phyloP scores from a whole-genome alignment of 345 rosid genomes.

The Luvunga scandens region DNA sequence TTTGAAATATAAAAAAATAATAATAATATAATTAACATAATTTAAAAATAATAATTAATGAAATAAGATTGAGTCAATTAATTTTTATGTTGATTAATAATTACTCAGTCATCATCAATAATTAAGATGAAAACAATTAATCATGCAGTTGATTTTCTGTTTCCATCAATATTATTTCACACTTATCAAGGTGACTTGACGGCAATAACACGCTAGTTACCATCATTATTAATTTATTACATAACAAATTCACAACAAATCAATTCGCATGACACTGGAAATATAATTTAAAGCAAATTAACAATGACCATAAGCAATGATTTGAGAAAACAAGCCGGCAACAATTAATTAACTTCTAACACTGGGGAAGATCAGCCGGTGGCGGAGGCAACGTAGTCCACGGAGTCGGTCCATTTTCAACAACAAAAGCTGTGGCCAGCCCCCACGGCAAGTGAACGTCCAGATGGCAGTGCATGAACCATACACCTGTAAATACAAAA shows the following conservation, averaged over 20 bases:
- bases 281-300: not conserved
- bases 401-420: constrained; percentile 62
- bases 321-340: not conserved
- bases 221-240: not conserved
- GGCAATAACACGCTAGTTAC: not conserved
- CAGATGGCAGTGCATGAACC: constrained; percentile 72
- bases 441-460: constrained; percentile 67
- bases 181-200: not conserved
- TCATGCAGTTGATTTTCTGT: too few species aligned
- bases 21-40: too few species aligned
- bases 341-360: constrained; percentile 24
- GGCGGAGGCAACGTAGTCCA: constrained; percentile 58
- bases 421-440: constrained; percentile 50
- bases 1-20: too few species aligned
- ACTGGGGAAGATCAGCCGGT: constrained; percentile 61
- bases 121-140: too few species aligned
- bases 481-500: constrained; percentile 42
- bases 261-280: not conserved
- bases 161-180: too few species aligned
- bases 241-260: not conserved
- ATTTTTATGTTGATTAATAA: too few species aligned
- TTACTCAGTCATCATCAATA: too few species aligned
- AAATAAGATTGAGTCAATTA: too few species aligned
- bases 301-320: not conserved
- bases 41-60: too few species aligned